These are phyloP conservation scores for Penicillium bialowiezense DNA, from an alignment of 495 filamentous ascomycete species.

Conservation along the genomic window DNA sequence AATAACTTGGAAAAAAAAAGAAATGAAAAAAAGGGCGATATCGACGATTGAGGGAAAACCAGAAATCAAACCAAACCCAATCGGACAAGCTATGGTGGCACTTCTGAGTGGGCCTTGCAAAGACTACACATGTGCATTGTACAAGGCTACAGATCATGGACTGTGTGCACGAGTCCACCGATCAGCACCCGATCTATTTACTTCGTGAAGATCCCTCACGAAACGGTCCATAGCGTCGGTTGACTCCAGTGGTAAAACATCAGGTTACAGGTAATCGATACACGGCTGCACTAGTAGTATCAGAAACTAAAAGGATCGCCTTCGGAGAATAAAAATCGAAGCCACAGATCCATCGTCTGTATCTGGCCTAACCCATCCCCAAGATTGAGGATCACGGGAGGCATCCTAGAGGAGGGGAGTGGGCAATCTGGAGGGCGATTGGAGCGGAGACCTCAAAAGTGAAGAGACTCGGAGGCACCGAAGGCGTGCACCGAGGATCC, in stretches of 20 bases:
- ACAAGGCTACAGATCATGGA: conserved; percentile 1
- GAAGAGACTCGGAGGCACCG: neutral
- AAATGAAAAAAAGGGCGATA: conserved; percentile 1
- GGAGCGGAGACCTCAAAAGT: too few relatives aligned
- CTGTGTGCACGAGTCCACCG: conserved; percentile 4
- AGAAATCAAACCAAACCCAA: neutral
- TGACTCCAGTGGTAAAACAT: conserved; percentile 2
- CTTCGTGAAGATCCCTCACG: conserved; percentile 6
- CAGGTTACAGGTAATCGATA: conserved; percentile 1
- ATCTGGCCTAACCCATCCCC: neutral
- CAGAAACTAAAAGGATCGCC: conserved; percentile 13
- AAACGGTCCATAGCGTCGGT: conserved; percentile 5
- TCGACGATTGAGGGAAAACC: neutral
- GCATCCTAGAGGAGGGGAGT: too few relatives aligned
- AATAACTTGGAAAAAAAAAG: too few relatives aligned
- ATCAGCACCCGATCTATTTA: conserved; percentile 9
- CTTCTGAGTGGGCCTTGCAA: neutral
- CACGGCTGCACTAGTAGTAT: neutral
- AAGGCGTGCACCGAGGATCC: conserved; percentile 10
- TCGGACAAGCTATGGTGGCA: neutral
- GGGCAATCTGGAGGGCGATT: too few relatives aligned
- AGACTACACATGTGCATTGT: neutral
- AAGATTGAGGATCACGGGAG: too few relatives aligned
- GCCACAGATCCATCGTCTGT: conserved; percentile 6
- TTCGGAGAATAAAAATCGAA: conserved; percentile 7